Evolutionary conservation across 2,329 filamentous ascomycete species (phyloP), one percentile per base, ranked within the genome.

Genomic region (Triangularia setosa): DNA sequence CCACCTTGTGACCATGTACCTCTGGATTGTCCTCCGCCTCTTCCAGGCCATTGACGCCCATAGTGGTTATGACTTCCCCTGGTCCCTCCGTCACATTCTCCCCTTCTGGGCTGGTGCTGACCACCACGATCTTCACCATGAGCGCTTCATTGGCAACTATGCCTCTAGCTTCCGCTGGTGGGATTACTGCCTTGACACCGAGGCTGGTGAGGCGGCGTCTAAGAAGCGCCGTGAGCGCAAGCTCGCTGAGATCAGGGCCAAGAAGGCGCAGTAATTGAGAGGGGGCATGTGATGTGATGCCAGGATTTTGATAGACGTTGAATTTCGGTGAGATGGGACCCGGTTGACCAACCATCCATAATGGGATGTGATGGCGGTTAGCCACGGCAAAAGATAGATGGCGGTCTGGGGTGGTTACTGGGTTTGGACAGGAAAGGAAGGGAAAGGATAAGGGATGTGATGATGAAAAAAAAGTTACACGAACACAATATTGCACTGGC

Each of bases 61-160:
- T 83, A 95, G 90, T 73, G 95, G 95, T 69, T 99, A 98, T 79
- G 95, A 99, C 76, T 98, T 99, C 80, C 95, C 95, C 67, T 99
- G 93, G 93, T 94, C 90, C 74, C 81, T 99, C 79, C 92, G 93
- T 79, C 92, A 97, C 79, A 91, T 98, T 83, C 81, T 99, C 60
- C 95, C 95, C 35, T 93, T 99, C 86, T 99, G 95, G 95, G 94
- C 94, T 62, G 95, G 95, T 67, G 95, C 95, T 62, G 89, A 96
- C 72, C 94, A 98, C 81, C 95, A 99, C 81, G 95, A 99, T 75
- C 83, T 93, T 54, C 95, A 99, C 81, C 95, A 99, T 81, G 95
- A 99, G 83, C 92, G 93, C 76, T 99, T 99, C 81, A 93, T 99
- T 69, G 95, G 95, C 72, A 99, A 99, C 83, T 99, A 98, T 77